Conservation (phyloP, 2,329 filamentous ascomycete species). For the Didymosphaeria variabile region DNA sequence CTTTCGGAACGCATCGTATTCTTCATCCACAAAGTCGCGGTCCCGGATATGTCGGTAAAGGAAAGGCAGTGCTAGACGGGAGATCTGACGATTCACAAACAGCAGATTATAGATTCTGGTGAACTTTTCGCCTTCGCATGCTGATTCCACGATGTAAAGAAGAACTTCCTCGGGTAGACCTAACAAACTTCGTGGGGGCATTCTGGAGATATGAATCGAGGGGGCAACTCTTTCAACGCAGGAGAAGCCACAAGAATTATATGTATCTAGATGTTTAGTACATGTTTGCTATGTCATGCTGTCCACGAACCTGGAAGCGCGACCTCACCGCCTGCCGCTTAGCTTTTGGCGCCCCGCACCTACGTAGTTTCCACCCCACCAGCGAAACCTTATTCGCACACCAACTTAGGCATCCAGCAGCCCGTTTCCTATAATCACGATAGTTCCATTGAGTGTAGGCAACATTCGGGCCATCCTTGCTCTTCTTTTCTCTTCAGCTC, state of each 20-base stretch:
- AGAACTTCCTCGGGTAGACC: not conserved
- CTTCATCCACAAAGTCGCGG: not conserved
- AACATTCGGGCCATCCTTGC: not conserved
- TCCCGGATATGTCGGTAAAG: not conserved
- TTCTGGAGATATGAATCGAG: not conserved
- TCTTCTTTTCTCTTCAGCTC: not conserved
- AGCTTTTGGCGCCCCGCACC: not conserved
- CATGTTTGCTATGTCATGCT: not conserved
- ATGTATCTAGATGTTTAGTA: no score
- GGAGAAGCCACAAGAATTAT: no score
- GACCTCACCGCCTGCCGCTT: conserved; percentile 8
- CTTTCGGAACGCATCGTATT: not conserved
- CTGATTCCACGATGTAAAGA: not conserved
- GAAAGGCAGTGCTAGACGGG: not conserved
- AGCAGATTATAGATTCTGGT: not conserved
- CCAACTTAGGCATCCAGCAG: not conserved
- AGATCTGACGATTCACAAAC: not conserved
- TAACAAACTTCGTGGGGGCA: not conserved
- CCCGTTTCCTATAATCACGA: not conserved
- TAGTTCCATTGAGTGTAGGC: not conserved
- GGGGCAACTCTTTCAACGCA: no score
- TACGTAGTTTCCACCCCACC: conserved; percentile 2
- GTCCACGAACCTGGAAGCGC: not conserved
- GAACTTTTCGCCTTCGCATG: not conserved
- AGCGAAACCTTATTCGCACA: conserved; percentile 8